Base-by-base conservation (phyloP, 305 asterid genomes). In the Fraxinus ornus region DNA sequence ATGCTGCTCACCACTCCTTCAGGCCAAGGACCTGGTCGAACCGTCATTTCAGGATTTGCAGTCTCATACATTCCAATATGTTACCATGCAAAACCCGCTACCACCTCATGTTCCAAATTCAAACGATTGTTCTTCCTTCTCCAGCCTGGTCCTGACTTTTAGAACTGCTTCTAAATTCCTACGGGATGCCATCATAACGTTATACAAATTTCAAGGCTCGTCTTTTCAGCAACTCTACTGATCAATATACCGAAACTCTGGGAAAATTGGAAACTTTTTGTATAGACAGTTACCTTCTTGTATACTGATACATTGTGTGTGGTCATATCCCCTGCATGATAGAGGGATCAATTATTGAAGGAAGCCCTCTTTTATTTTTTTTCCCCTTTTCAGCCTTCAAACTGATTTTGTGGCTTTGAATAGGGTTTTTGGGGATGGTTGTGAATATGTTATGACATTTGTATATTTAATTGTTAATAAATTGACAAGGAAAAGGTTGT, bases 341-440 rank as follows among this genome's bases (percentile, higher is more conserved):
- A 21, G 32, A 39, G 49, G 39, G 36, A 66, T 66, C 73, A 26
- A 80, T 80, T 1, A 72, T 13, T 13, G 8, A 3, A 66, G 73
- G 15, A 10, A 12, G n/a, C 62, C 0, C 37, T 28, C 70, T 49
- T n/a, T 15, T 12, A 2, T 41, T 37, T 79, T 75, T 32, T 0
- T 17, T 4, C 0, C 2, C 28, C 3, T 7, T 68, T 79, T 33
- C 60, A 52, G 28, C 82, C 60, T 21, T 22, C 22, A 5, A 62
- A n/a, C 30, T 68, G 30, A 5, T 49, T 62, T 70, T 35, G 78
- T 39, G 17, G 78, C 55, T 28, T 32, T 70, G 81, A 17, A 35
- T 77, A 49, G 79, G 81, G 22, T 15, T 68, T 22, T 36, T 66
- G 81, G 55, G 81, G 74, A 49, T 17, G 33, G 49, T 30, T 70